phyloP scores from a whole-genome alignment of 78 protist genomes.

The Speleostelium caveatum region DNA sequence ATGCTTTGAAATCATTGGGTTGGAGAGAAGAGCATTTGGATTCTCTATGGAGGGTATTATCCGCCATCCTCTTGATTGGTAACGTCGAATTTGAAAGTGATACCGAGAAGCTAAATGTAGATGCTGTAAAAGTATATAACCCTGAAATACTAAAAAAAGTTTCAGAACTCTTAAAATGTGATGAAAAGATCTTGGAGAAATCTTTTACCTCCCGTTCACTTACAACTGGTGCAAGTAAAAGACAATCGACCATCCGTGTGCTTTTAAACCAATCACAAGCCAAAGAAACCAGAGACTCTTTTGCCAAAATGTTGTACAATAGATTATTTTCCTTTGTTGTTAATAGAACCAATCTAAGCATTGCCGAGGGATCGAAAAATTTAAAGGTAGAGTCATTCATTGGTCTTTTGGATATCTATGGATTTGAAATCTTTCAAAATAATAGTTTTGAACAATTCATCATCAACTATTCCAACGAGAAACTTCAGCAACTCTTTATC shows the following conservation, averaged over 20 bases:
- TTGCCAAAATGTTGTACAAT: conserved; percentile 85
- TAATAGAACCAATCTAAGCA: conserved; percentile 31
- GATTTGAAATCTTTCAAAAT: conserved; percentile 92
- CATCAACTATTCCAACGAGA: conserved; percentile 97
- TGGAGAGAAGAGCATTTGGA: conserved; percentile 41
- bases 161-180: conserved; percentile 45
- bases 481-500: conserved; percentile 95
- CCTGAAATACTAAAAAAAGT: conserved; percentile 45
- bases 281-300: conserved; percentile 84
- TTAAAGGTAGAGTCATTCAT: conserved; percentile 45
- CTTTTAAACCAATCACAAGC: conserved; percentile 63
- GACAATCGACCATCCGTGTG: conserved; percentile 40
- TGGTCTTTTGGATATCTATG: conserved; percentile 95
- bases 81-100: conserved; percentile 76
- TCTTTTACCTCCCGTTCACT: conserved; percentile 74
- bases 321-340: conserved; percentile 81
- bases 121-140: conserved; percentile 15
- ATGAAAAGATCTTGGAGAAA: conserved; percentile 1
- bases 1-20: conserved; percentile 55
- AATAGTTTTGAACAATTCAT: conserved; percentile 97
- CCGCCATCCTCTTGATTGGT: conserved; percentile 86
- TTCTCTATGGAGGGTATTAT: conserved; percentile 56
- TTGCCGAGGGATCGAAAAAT: not conserved
- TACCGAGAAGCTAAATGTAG: conserved; percentile 27
- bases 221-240: conserved; percentile 72